A percentile compares a stretch with the other conserved stretches of the same genome.
Evolutionary conservation across 2,329 filamentous ascomycete genomes (phyloP).

Genomic region (Mycogone perniciosa): DNA sequence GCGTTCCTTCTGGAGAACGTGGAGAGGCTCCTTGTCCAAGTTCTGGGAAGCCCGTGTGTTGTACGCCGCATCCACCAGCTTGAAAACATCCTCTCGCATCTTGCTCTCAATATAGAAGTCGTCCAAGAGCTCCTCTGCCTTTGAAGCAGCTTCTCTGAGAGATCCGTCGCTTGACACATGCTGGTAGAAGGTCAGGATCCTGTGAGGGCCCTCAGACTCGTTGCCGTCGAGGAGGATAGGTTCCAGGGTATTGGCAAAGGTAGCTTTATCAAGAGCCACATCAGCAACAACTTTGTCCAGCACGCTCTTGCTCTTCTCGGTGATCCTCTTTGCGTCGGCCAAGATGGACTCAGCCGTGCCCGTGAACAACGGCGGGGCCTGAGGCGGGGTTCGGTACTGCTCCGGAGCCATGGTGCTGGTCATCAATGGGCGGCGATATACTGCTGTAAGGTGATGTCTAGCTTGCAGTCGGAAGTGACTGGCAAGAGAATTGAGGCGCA

Average conservation of each 20-base stretch:
- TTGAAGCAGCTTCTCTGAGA: conserved; percentile 67
- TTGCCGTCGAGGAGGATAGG: conserved; percentile 74
- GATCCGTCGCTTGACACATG: conserved; percentile 64
- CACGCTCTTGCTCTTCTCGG: conserved; percentile 54
- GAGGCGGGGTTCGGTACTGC: conserved; percentile 67
- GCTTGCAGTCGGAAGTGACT: conserved; percentile 44
- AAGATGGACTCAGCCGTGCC: conserved; percentile 65
- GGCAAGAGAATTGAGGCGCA: conserved; percentile 53
- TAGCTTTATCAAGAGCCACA: conserved; percentile 46
- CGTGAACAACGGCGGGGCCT: conserved; percentile 71
- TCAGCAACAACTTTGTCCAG: conserved; percentile 62
- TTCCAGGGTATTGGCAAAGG: conserved; percentile 48
- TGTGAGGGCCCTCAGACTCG: conserved; percentile 47
- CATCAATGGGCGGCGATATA: conserved; percentile 30
- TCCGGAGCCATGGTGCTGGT: conserved; percentile 58
- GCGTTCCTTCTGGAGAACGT: conserved; percentile 71
- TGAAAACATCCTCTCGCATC: conserved; percentile 79
- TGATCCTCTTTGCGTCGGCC: conserved; percentile 59
- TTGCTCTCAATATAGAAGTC: conserved; percentile 71
- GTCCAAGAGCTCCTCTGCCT: conserved; percentile 69
- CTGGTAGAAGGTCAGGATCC: conserved; percentile 75
- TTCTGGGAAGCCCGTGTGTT: conserved; percentile 44
- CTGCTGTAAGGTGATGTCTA: conserved; percentile 21
- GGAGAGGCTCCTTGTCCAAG: conserved; percentile 62
- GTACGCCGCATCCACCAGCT: conserved; percentile 54